Conservation (phyloP, 345 rosid genomes). For the Jatropha curcas region DNA sequence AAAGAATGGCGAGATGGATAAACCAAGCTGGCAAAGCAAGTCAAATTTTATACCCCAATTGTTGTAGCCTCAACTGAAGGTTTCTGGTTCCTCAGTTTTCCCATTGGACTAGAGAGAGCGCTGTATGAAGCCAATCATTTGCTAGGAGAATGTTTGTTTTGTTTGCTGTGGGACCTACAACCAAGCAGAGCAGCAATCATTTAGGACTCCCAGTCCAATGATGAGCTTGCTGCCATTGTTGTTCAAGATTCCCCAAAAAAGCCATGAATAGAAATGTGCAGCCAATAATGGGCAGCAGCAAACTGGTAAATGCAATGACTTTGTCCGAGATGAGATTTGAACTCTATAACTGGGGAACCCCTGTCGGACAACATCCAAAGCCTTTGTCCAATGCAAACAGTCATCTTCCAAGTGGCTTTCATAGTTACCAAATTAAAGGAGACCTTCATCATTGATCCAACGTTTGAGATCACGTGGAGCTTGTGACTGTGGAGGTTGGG, state of each 20-base stretch:
- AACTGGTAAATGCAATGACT: conserved; percentile 21
- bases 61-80: conserved; percentile 83
- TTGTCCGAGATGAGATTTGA: conserved; percentile 15
- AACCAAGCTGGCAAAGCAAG: conserved; percentile 61
- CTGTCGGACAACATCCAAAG: conserved; percentile 28
- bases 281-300: conserved; percentile 35
- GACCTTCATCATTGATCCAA: conserved; percentile 82
- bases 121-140: conserved; percentile 32
- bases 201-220: conserved; percentile 50
- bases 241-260: conserved; percentile 59
- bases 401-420: conserved; percentile 89
- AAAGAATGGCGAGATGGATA: conserved; percentile 76
- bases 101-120: conserved; percentile 25
- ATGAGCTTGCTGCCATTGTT: conserved; percentile 90
- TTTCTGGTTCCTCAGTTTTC: conserved; percentile 52
- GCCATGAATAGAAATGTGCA: conserved; percentile 22
- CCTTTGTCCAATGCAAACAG: conserved; percentile 44
- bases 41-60: conserved; percentile 62
- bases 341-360: conserved; percentile 23
- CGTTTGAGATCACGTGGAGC: conserved; percentile 93
- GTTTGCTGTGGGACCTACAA: conserved; percentile 51
- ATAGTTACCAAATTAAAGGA: conserved; percentile 83
- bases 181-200: conserved; percentile 44
- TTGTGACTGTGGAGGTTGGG: conserved; percentile 99
- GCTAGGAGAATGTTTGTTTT: conserved; percentile 73